Evolutionary conservation across 495 filamentous ascomycete genomes (phyloP).

Genomic region (Neurospora sublineolata): DNA sequence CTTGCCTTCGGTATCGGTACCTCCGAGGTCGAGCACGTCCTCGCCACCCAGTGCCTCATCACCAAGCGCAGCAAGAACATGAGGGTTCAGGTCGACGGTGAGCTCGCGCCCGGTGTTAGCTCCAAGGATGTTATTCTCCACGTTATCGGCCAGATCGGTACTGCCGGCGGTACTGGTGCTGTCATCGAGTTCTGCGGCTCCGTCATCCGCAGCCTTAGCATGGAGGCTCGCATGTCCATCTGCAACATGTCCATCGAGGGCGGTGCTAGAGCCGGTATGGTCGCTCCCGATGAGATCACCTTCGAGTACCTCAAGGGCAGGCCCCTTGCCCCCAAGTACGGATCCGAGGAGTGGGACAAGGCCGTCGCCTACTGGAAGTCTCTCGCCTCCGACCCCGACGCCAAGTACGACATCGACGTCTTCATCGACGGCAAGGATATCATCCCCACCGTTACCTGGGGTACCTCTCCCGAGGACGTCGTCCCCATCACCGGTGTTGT

Average conservation of each 20-base stretch:
- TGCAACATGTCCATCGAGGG: conserved; percentile 99
- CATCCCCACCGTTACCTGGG: conserved; percentile 88
- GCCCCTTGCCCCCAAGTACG: conserved; percentile 75
- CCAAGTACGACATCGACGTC: conserved; percentile 77
- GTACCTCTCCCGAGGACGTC: conserved; percentile 92
- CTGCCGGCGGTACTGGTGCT: conserved; percentile 84
- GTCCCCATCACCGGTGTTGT: conserved; percentile 84
- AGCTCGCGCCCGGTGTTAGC: conserved; percentile 82
- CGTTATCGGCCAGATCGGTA: conserved; percentile 88
- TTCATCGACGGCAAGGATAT: conserved; percentile 88
- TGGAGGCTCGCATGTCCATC: conserved; percentile 98
- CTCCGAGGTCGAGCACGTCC: conserved; percentile 95
- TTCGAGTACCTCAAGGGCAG: conserved; percentile 89
- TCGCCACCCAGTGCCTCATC: conserved; percentile 91
- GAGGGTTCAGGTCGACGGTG: conserved; percentile 87
- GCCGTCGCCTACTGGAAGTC: conserved; percentile 82
- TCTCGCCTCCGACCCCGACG: conserved; percentile 71
- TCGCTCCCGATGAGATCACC: conserved; percentile 87
- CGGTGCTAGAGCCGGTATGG: conserved; percentile 91
- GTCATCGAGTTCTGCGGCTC: conserved; percentile 97
- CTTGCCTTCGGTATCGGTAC: conserved; percentile 97
- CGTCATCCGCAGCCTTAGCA: conserved; percentile 77
- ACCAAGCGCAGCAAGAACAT: conserved; percentile 96
- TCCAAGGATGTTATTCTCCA: conserved; percentile 95
- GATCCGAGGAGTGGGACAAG: conserved; percentile 79